A percentile compares a stretch with the other conserved stretches of the same genome.
These are phyloP conservation scores for Verticillium klebahnii DNA, from an alignment of 2,329 filamentous ascomycete species.

Conservation along the genomic window DNA sequence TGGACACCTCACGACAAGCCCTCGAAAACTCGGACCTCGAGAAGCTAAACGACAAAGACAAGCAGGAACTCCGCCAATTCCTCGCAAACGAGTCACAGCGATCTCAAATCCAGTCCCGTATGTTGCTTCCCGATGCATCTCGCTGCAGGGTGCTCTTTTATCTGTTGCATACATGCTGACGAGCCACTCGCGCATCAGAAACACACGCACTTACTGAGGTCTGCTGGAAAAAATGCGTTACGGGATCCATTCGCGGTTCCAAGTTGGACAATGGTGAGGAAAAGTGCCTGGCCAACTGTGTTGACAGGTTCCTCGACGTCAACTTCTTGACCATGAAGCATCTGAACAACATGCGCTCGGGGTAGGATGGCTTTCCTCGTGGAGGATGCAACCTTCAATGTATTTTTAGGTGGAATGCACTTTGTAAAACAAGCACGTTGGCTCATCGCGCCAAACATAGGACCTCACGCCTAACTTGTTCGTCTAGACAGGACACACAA, in stretches of 20 bases:
- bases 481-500: neutral
- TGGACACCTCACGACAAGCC: conserved; percentile 29
- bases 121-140: conserved; percentile 12
- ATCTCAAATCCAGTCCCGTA: conserved; percentile 59
- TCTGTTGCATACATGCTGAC: conserved; percentile 1
- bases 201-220: conserved; percentile 59
- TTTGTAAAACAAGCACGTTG: neutral
- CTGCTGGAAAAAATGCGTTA: conserved; percentile 95
- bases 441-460: too few species aligned
- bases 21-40: conserved; percentile 60
- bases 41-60: conserved; percentile 76
- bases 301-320: conserved; percentile 88
- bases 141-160: too few species aligned
- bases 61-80: conserved; percentile 83
- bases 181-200: conserved; percentile 26
- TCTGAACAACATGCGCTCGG: conserved; percentile 56
- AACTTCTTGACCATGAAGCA: conserved; percentile 83
- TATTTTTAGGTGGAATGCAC: neutral
- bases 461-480: too few species aligned
- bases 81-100: conserved; percentile 82
- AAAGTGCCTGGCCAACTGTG: conserved; percentile 83
- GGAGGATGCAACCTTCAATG: neutral
- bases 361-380: neutral
- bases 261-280: conserved; percentile 76
- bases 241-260: conserved; percentile 63